Conservation (phyloP, 352 stramenopile species). For the Phytophthora brassicae region DNA sequence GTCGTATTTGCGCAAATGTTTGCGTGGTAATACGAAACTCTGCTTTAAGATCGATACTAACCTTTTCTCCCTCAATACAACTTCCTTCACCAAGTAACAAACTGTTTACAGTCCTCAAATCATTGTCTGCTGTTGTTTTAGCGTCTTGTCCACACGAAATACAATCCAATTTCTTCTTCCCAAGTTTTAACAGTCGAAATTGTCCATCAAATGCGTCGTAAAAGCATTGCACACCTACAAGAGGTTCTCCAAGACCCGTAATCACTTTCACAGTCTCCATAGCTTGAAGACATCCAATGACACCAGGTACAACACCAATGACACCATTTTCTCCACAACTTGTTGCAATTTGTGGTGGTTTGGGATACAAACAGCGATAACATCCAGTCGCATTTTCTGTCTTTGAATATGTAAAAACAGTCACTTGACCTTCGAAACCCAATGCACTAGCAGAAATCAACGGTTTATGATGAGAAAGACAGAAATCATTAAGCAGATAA, state of each 20-base stretch:
- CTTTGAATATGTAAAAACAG: constrained; percentile 90
- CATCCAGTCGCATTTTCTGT: constrained; percentile 59
- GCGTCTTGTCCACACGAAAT: constrained; percentile 25
- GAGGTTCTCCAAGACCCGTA: constrained; percentile 51
- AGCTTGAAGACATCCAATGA: constrained; percentile 94
- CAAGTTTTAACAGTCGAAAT: constrained; percentile 69
- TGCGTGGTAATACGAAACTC: constrained; percentile 39
- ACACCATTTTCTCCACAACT: constrained; percentile 97
- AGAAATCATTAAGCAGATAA: constrained; percentile 97
- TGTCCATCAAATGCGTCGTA: constrained; percentile 80
- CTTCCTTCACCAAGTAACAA: constrained; percentile 19
- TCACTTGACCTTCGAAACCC: constrained; percentile 95
- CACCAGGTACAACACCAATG: constrained; percentile 92
- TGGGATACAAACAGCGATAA: constrained; percentile 98
- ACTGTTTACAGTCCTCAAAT: constrained; percentile 2
- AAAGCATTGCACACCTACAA: constrained; percentile 69
- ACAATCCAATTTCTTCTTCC: constrained; percentile 43
- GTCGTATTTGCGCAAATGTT: constrained; percentile 44
- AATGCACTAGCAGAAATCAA: constrained; percentile 95
- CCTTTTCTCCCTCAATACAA: constrained; percentile 4
- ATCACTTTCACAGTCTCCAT: constrained; percentile 94
- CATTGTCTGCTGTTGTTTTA: not conserved
- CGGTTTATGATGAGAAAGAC: constrained; percentile 76
- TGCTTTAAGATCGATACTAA: constrained; percentile 18
- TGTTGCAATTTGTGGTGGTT: constrained; percentile 60